Percentiles rank a stretch among this genome's conserved stretches.
phyloP scores from a whole-genome alignment of 176 grass and related monocot genomes.

The Carex littledalei region DNA sequence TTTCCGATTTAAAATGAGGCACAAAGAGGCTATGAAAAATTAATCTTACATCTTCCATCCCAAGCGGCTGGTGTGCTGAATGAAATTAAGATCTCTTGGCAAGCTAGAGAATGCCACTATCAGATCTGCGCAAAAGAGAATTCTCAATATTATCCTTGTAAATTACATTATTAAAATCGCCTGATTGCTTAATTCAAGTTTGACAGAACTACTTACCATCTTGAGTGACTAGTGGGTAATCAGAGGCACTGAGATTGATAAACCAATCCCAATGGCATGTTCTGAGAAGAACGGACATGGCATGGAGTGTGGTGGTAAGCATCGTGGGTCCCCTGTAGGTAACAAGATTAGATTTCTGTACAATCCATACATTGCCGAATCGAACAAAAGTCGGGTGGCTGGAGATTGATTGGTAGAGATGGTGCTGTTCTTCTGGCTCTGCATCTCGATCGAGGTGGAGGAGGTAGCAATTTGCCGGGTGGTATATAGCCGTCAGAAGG shows the following conservation, averaged over 20 bases:
- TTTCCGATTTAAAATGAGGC: not conserved
- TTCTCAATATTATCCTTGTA: not conserved
- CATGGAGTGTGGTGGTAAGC: constrained; percentile 95
- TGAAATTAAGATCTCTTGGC: constrained; percentile 89
- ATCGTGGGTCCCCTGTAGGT: constrained; percentile 96
- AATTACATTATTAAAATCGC: not conserved
- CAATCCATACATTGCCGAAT: constrained; percentile 79
- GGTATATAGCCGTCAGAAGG: constrained; percentile 75
- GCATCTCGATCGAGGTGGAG: constrained; percentile 83
- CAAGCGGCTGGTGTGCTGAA: constrained; percentile 77
- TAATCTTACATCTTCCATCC: constrained; percentile 95
- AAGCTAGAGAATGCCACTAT: constrained; percentile 68
- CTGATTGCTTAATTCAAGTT: not conserved
- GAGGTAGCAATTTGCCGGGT: constrained; percentile 84
- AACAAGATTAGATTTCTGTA: constrained; percentile 61
- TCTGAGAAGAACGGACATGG: constrained; percentile 66
- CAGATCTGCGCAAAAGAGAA: constrained; percentile 51
- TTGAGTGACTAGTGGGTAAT: constrained; percentile 90
- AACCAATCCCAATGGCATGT: constrained; percentile 89
- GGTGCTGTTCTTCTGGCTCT: constrained; percentile 49
- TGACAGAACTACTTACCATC: constrained; percentile 43
- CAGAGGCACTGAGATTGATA: constrained; percentile 93
- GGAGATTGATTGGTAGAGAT: constrained; percentile 51
- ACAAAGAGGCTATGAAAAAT: not conserved
- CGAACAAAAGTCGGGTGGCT: constrained; percentile 36